phyloP scores from a whole-genome alignment of 2,329 filamentous ascomycete species.

The Clonostachys byssicola region DNA sequence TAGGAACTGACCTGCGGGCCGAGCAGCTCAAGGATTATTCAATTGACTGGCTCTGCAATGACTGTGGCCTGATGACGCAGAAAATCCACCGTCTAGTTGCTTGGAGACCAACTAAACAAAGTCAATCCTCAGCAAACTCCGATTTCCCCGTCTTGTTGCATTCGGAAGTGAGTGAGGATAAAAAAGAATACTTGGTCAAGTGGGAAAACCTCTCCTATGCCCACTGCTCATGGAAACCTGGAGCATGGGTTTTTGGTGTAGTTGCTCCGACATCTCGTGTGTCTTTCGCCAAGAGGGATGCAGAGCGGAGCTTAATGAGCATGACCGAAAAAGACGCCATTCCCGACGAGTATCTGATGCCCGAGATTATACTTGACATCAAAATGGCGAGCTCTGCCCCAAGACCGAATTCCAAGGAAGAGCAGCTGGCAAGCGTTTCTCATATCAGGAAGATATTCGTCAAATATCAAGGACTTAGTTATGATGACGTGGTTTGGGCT shows the following conservation, averaged over 20 bases:
- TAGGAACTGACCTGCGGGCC: constrained; percentile 21
- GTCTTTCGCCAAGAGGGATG: constrained; percentile 70
- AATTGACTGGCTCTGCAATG: constrained; percentile 72
- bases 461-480: constrained; percentile 89
- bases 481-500: constrained; percentile 92
- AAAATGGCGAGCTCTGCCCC: constrained; percentile 46
- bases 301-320: constrained; percentile 53
- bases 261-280: constrained; percentile 60
- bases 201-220: constrained; percentile 81
- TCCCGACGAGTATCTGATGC: constrained; percentile 77
- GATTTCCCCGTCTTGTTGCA: constrained; percentile 6
- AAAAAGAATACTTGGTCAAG: constrained; percentile 91
- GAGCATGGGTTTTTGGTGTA: constrained; percentile 81
- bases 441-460: constrained; percentile 73
- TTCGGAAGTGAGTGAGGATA: constrained; percentile 51
- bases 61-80: constrained; percentile 60
- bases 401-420: constrained; percentile 54
- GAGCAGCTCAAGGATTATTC: constrained; percentile 70
- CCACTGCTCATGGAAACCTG: constrained; percentile 81
- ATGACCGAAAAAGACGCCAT: constrained; percentile 75
- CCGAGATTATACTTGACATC: constrained; percentile 87
- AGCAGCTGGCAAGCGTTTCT: constrained; percentile 67
- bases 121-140: constrained; percentile 11
- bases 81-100: constrained; percentile 80
- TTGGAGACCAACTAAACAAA: constrained; percentile 68